Evolutionary conservation across 1,284 basidiomycete species (phyloP).

Genomic region (Vanrija sp.): DNA sequence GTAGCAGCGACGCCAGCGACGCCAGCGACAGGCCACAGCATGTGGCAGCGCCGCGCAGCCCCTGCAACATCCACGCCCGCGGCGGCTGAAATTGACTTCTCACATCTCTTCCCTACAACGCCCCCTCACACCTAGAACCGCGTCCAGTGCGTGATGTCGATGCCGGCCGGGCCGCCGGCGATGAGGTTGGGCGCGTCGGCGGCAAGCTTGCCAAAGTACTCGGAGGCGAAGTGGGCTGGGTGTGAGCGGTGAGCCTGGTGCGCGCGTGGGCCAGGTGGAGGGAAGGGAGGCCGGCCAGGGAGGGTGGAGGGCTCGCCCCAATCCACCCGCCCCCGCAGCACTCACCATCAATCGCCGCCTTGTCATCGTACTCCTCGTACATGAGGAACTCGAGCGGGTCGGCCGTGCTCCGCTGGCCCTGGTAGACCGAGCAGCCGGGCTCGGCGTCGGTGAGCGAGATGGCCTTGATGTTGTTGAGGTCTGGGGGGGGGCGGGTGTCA

Average conservation of each 20-base stretch:
- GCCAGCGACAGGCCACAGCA: no score
- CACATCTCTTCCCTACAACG: no score
- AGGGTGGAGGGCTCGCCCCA: neutral
- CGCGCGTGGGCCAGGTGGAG: neutral
- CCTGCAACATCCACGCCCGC: no score
- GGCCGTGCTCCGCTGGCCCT: constrained; percentile 1
- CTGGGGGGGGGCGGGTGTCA: constrained; percentile 1
- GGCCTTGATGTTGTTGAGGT: constrained; percentile 10
- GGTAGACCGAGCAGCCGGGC: constrained; percentile 9
- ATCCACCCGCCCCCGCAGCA: neutral
- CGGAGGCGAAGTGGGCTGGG: constrained; percentile 9
- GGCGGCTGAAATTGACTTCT: no score
- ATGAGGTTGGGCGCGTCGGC: constrained; percentile 2
- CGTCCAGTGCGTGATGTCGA: constrained; percentile 6
- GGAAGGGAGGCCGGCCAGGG: neutral
- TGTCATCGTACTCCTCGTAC: constrained; percentile 14
- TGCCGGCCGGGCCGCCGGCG: constrained; percentile 4
- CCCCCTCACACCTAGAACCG: no score
- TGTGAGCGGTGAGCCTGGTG: neutral
- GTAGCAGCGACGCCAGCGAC: no score
- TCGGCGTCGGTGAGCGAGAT: constrained; percentile 6
- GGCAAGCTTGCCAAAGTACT: constrained; percentile 4
- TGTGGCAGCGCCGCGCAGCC: no score
- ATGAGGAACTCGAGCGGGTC: constrained; percentile 13
- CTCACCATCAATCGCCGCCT: constrained; percentile 11